A percentile compares a stretch with the other conserved stretches of the same genome.
These are phyloP conservation scores for Aspergillus pseudoglaucus DNA, from an alignment of 2,329 filamentous ascomycete genomes.

Conservation along the genomic window DNA sequence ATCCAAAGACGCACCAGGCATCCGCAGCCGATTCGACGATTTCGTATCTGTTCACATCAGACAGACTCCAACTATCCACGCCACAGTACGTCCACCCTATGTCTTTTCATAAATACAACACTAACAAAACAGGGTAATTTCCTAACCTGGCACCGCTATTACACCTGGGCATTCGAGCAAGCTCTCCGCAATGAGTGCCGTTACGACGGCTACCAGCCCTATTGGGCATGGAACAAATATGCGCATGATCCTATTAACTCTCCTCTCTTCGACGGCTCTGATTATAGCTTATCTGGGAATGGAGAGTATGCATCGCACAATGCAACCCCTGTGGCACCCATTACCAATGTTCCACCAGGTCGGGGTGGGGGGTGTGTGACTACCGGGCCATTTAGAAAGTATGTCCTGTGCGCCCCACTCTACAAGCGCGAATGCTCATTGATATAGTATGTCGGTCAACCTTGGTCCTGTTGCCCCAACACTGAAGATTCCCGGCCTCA, in stretches of 20 bases:
- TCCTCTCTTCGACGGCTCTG: conserved; percentile 32
- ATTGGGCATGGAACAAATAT: conserved; percentile 35
- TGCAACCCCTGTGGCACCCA: conserved; percentile 25
- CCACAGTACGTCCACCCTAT: conserved; percentile 14
- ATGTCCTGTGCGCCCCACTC: background rate
- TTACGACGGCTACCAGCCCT: conserved; percentile 39
- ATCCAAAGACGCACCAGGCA: conserved; percentile 37
- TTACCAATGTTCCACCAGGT: conserved; percentile 31
- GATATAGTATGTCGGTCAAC: conserved; percentile 21
- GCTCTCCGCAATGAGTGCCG: conserved; percentile 40
- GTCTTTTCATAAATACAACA: background rate
- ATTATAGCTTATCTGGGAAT: conserved; percentile 40
- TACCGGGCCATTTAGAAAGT: conserved; percentile 30
- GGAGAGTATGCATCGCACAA: conserved; percentile 28
- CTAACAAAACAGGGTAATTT: conserved; percentile 21
- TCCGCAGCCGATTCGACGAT: conserved; percentile 46
- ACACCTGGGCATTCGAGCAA: conserved; percentile 37
- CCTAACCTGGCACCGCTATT: conserved; percentile 42
- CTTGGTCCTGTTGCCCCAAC: conserved; percentile 21
- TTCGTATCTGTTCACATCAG: conserved; percentile 47
- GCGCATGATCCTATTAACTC: conserved; percentile 23
- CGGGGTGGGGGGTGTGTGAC: conserved; percentile 29
- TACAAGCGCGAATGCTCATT: background rate
- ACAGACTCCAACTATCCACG: conserved; percentile 41
- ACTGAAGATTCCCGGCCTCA: conserved; percentile 9